Base-by-base conservation (phyloP, 2,329 filamentous ascomycete genomes). In the Daldinia sp. region DNA sequence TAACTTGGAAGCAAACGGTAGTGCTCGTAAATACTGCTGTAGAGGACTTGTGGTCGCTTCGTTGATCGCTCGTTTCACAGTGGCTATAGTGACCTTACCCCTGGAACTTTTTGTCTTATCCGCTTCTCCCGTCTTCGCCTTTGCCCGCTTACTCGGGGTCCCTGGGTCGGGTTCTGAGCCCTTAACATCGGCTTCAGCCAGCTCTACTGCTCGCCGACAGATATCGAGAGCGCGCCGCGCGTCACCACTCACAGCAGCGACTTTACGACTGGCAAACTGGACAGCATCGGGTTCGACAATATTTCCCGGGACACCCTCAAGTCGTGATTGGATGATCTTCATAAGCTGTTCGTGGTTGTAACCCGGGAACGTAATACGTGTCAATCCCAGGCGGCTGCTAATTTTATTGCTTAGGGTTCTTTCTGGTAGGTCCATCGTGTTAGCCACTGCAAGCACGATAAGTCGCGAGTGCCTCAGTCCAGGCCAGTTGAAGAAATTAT, bases 401-500 rank as follows among this genome's bases (percentile, higher is more conserved):
- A 99, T 99, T 80, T 99, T 99, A 83, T 99, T 99, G 81, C 93
- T 97, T 41, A 99, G 85, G 0, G 96, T 99, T 77, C 96, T 87
- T 81, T 99, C 96, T 0, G 96, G 96, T 65, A 99, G 82, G 81
- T 99, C 96, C 96, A 99, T 99, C 26, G 96, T 99, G 80, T 99
- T 99, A 59, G 96, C 97, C 18, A 99, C 96, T 10, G 97, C 97
- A 6, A 99, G 88, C 6, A 99, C 97, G 79, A 99, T 98, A 50
- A 99, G 86, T 55, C 94, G 89, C 60, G 93, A 97, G 80, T 99
- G 94, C 56, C 93, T 89, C 60, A 98, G 85, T 10, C 93, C 92
- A 3, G 96, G 96, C 96, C 96, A 99, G 78, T 99, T 99, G 87
- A 99, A 99, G 81, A 99, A 99, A 80, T 99, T 99, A 83, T 99